Evolutionary conservation across 1,284 basidiomycete genomes (phyloP), one percentile per base, ranked within the genome.

Genomic region (Puccinia novopanici): DNA sequence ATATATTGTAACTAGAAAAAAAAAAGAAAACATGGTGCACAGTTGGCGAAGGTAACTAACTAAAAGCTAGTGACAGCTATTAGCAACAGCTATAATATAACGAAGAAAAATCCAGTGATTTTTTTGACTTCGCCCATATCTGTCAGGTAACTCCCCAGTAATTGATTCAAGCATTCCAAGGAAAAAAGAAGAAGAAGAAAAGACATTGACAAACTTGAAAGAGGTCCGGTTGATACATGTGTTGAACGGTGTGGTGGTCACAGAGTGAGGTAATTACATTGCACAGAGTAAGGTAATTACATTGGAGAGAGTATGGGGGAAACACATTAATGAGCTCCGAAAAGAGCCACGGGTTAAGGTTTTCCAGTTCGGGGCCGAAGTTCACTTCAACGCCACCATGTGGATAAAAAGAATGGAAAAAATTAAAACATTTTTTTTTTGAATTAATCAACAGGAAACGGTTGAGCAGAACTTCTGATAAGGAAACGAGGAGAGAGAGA

Each of bases 291-390:
- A 8, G 12, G 3, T 6, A 57, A 57, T 5, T 27, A 57, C 3
- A 19, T 27, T 8, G 15, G 24, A 34, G 13, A 37, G 37, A 34
- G 13, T 37, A 61, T 37, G 5, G 6, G 24, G 27, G 6, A 63
- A 40, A 19, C 34, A n/a, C n/a, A n/a, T 22, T 30, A 17, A 12
- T 30, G 17, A 8, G n/a, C 5, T 65, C 34, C 37, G 15, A 42
- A n/a, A n/a, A n/a, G 37, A 24, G 0, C 63, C 8, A 15, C 2
- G 17, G 13, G 24, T 73, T 54, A 73, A 42, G 71, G 45, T 57
- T 73, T 73, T 40, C 22, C 34, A 40, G 71, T 55, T 6, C 54
- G 71, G 34, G 71, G 34, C 24, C 71, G 71, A 73, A 73, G 71
- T 40, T 55, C 50, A 57, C 71, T 73, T 30, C 27, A 70, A 50